phyloP scores from a whole-genome alignment of 345 rosid genomes.

The Rhodamnia argentea region DNA sequence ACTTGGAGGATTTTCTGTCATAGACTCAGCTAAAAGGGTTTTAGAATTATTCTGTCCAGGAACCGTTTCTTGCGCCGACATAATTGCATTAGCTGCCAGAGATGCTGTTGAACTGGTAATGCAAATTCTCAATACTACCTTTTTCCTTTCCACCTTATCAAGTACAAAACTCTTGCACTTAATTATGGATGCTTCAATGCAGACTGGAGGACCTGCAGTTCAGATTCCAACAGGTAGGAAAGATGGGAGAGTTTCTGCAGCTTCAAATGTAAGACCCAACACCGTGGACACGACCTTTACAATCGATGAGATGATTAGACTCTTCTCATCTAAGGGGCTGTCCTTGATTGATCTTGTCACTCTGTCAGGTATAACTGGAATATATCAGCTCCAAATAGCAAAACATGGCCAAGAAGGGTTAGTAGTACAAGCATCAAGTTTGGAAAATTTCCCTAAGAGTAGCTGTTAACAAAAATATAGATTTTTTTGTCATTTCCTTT shows the following conservation, averaged over 20 bases:
- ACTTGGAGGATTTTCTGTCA: constrained; percentile 63
- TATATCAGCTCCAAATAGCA: not conserved
- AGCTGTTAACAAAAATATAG: not conserved
- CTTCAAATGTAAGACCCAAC: constrained; percentile 53
- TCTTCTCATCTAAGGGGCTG: constrained; percentile 60
- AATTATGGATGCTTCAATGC: constrained; percentile 6
- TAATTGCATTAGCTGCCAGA: constrained; percentile 64
- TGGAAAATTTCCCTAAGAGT: not conserved
- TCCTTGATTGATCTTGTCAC: constrained; percentile 57
- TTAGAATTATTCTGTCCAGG: constrained; percentile 62
- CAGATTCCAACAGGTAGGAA: constrained; percentile 61
- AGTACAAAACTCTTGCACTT: not conserved
- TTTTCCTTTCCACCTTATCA: not conserved
- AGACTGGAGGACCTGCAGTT: constrained; percentile 63
- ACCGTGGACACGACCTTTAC: constrained; percentile 64
- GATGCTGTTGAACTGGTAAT: constrained; percentile 71
- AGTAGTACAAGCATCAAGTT: not conserved
- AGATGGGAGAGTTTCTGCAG: constrained; percentile 48
- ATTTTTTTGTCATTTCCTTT: not conserved
- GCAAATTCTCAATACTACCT: not conserved
- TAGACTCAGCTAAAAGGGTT: constrained; percentile 54
- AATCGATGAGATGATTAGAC: constrained; percentile 44
- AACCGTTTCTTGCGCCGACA: constrained; percentile 66
- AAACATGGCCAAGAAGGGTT: not conserved
- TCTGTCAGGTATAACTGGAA: constrained; percentile 41